Base-by-base conservation (phyloP, 805 yeast genomes). In the Suhomyces kilbournensis region DNA sequence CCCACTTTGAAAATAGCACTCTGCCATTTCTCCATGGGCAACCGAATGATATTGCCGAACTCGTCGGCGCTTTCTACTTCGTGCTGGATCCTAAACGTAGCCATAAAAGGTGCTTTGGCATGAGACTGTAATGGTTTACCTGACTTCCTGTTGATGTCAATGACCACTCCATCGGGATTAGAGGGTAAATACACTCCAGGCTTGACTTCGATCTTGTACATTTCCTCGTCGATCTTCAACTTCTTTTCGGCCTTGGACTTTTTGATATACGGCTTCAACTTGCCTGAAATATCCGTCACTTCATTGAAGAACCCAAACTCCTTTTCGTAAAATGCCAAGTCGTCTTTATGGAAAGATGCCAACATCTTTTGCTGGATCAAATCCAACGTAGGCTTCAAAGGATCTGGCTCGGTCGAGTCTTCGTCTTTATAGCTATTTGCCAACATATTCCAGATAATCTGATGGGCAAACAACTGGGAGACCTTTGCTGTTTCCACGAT, bases 1-100 rank as follows among this genome's bases (percentile, higher is more conserved):
- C 99, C 99, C 51, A 94, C 99, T 70, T 94, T 94, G 81, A 94
- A 94, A 67, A 94, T 96, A 12, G 99, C 99, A 64, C 96, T 85
- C 65, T 91, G 91, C 96, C 96, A 88, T 58, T 78, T 81, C 48
- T 88, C 93, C 47, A 81, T 66, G 4, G 79, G 77, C 5, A 64
- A 57, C n/a, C 56, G 58, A 26, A 63, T 64, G 19, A 56, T 55
- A 15, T 67, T 63, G 1, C 75, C 76, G n/a, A 56, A 64, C 7
- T 75, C 77, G 44, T 78, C 79, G 12, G 70, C 59, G n/a, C 73
- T 76, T 14, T 70, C 69, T 15, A 80, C 76, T 4, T 82, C 81
- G 60, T 83, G 85, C 46, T 80, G 79, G 59, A 94, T 91, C 69
- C 84, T 88, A 77, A 94, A 94, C 1, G 96, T 86, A 0, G 99